Conservation (phyloP, 1,139 yeast genomes). For the Debaryomyces subglobosus region DNA sequence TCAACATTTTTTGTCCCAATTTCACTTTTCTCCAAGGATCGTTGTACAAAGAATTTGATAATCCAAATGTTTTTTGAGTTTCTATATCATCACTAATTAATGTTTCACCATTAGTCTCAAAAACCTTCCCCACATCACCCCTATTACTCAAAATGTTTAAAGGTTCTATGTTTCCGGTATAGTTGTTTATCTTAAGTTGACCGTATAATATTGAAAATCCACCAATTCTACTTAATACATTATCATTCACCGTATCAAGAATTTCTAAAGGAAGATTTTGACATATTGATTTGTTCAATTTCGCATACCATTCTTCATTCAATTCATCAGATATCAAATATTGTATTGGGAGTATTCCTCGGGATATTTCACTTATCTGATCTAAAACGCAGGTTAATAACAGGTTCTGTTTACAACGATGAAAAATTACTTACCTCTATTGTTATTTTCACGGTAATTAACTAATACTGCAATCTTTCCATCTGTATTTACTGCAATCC, state of each 20-base stretch:
- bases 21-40: constrained; percentile 77
- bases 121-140: constrained; percentile 43
- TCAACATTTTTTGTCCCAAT: constrained; percentile 51
- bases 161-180: constrained; percentile 30
- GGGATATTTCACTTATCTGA: constrained; percentile 51
- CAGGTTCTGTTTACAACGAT: constrained; percentile 1
- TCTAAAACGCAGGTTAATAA: constrained; percentile 21
- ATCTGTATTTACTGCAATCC: constrained; percentile 74
- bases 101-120: constrained; percentile 15
- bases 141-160: constrained; percentile 57
- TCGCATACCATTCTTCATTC: constrained; percentile 52
- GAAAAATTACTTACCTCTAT: constrained; percentile 22
- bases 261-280: constrained; percentile 15
- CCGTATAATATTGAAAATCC: constrained; percentile 89
- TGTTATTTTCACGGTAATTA: constrained; percentile 59
- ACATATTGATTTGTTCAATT: constrained; percentile 31
- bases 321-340: constrained; percentile 47
- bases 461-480: constrained; percentile 77
- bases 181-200: constrained; percentile 33
- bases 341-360: constrained; percentile 71
- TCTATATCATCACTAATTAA: constrained; percentile 16
- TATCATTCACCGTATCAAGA: constrained; percentile 13
- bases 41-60: constrained; percentile 64
- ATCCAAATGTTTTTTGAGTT: constrained; percentile 44
- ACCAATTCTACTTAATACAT: constrained; percentile 58